Conservation (phyloP, 2,329 filamentous ascomycete genomes). For the Lachnellula cervina region DNA sequence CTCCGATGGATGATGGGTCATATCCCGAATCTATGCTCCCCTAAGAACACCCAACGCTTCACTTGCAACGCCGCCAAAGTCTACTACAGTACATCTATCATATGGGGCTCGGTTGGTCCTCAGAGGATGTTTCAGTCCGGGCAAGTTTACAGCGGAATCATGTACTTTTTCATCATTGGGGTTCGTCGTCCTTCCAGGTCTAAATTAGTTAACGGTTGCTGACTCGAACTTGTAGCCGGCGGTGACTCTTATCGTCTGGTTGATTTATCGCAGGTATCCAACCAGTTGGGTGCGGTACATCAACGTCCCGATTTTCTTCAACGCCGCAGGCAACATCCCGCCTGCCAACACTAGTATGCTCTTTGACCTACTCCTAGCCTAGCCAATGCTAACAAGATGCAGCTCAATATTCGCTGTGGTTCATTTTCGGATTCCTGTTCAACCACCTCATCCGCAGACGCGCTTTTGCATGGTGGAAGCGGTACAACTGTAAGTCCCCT, state of each 20-base stretch:
- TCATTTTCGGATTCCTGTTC: conserved; percentile 58
- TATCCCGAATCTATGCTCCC: conserved; percentile 59
- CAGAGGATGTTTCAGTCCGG: conserved; percentile 61
- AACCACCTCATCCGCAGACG: conserved; percentile 62
- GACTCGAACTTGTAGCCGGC: conserved; percentile 31
- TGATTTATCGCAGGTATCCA: conserved; percentile 51
- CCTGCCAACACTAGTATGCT: conserved; percentile 62
- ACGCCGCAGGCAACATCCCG: conserved; percentile 57
- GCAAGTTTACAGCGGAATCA: conserved; percentile 57
- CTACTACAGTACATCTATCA: conserved; percentile 62
- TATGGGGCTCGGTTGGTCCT: conserved; percentile 70
- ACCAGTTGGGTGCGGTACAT: conserved; percentile 59
- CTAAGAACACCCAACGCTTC: conserved; percentile 46
- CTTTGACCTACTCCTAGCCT: background rate
- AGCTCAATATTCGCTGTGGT: conserved; percentile 68
- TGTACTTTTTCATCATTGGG: conserved; percentile 69
- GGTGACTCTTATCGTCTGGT: conserved; percentile 56
- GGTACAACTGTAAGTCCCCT: conserved; percentile 55
- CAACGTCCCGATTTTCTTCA: conserved; percentile 63
- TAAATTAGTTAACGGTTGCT: background rate
- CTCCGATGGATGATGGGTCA: conserved; percentile 44
- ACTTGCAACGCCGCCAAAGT: conserved; percentile 46
- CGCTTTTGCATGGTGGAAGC: conserved; percentile 68
- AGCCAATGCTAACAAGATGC: conserved; percentile 42
- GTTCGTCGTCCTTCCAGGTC: conserved; percentile 56